Evolutionary conservation across 192 early-diverging fungal genomes (phyloP).

Genomic region (Spinellus fusiger): DNA sequence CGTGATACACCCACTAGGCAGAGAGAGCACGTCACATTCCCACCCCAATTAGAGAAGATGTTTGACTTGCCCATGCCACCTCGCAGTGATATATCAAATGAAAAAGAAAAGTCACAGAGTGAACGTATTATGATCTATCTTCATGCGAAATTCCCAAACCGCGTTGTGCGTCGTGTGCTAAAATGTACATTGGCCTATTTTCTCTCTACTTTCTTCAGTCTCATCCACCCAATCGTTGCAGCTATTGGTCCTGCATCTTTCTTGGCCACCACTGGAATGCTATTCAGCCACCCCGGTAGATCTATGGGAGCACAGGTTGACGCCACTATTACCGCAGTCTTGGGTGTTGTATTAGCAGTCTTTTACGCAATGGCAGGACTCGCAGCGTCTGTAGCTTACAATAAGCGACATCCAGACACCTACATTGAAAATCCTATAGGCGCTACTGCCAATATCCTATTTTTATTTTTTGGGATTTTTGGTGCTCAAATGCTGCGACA

Average conservation of each 20-base stretch:
- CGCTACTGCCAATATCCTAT: slow-evolving; percentile 28
- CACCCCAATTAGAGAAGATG: slow-evolving; percentile 2
- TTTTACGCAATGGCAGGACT: slow-evolving; percentile 34
- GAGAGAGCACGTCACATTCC: slow-evolving; percentile 8
- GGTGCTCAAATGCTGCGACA: slow-evolving; percentile 31
- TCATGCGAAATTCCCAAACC: slow-evolving; percentile 28
- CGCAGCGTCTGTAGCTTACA: slow-evolving; percentile 24
- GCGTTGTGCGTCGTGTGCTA: slow-evolving; percentile 37
- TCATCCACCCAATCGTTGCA: slow-evolving; percentile 18
- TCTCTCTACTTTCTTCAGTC: slow-evolving; percentile 23
- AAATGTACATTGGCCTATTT: slow-evolving; percentile 38
- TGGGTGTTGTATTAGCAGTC: slow-evolving; percentile 35
- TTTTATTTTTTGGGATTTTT: slow-evolving; percentile 41
- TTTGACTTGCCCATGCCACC: slow-evolving; percentile 2
- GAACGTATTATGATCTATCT: slow-evolving; percentile 25
- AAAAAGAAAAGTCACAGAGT: slow-evolving; percentile 1
- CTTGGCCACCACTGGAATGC: slow-evolving; percentile 26
- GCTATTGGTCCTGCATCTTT: slow-evolving; percentile 26
- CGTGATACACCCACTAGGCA: not conserved
- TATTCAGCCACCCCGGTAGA: slow-evolving; percentile 45
- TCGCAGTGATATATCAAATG: not conserved
- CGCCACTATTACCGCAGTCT: slow-evolving; percentile 33
- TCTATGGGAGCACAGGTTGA: slow-evolving; percentile 46
- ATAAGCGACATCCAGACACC: slow-evolving; percentile 9
- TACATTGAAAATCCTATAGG: slow-evolving; percentile 20